phyloP scores from a whole-genome alignment of 2,329 filamentous ascomycete species.

The Fonsecaea nubica region DNA sequence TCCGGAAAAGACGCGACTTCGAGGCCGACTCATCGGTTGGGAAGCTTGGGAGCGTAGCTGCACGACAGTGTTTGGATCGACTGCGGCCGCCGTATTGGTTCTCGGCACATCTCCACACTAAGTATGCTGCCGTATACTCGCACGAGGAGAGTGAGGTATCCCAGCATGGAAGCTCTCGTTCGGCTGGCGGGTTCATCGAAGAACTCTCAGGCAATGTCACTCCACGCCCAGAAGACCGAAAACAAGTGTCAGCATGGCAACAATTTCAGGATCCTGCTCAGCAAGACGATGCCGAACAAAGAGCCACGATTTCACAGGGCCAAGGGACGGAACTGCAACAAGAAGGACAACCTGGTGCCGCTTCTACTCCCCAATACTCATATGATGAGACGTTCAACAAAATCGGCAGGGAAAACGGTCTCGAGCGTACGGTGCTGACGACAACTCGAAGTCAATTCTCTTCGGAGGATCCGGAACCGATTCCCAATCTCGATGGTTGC shows the following conservation, averaged over 20 bases:
- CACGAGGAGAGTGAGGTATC: constrained; percentile 48
- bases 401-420: constrained; percentile 40
- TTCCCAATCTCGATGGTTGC: constrained; percentile 37
- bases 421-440: constrained; percentile 23
- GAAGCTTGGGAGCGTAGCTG: constrained; percentile 78
- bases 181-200: background rate
- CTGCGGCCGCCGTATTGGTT: constrained; percentile 89
- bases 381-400: constrained; percentile 50
- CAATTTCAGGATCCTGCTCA: constrained; percentile 47
- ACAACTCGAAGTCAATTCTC: constrained; percentile 22
- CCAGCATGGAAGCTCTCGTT: background rate
- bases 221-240: constrained; percentile 24
- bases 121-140: constrained; percentile 71
- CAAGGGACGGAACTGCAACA: constrained; percentile 34
- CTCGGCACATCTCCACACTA: constrained; percentile 88
- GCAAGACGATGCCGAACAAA: constrained; percentile 45
- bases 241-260: constrained; percentile 48
- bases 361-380: constrained; percentile 35
- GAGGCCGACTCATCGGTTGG: constrained; percentile 76
- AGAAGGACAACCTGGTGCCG: constrained; percentile 27
- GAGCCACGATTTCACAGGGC: constrained; percentile 42
- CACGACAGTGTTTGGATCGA: constrained; percentile 78
- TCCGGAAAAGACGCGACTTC: constrained; percentile 76
- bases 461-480: background rate
- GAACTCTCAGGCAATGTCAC: constrained; percentile 17